These are phyloP conservation scores for Scheffersomyces stipitis DNA, from an alignment of 805 yeast genomes.

Conservation along the genomic window DNA sequence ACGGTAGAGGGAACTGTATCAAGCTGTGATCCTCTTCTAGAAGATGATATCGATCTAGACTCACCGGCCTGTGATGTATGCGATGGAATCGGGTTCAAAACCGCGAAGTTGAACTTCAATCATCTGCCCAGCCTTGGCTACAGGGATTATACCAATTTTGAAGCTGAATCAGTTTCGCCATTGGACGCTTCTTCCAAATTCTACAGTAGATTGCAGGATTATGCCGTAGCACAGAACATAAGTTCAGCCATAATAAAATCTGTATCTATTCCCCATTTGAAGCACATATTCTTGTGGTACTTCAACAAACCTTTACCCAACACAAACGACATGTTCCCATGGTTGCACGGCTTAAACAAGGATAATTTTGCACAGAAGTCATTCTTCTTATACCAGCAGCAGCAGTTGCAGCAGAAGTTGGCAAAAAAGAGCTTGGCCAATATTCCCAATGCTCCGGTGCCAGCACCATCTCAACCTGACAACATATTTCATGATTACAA, in stretches of 20 bases:
- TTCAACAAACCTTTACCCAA: slow-evolving; percentile 52
- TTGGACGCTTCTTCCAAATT: slow-evolving; percentile 6
- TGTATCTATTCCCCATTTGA: slow-evolving; percentile 10
- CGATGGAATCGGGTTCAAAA: slow-evolving; percentile 35
- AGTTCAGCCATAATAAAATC: slow-evolving; percentile 20
- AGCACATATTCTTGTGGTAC: slow-evolving; percentile 34
- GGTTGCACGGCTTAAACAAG: slow-evolving; percentile 80
- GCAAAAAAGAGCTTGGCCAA: background rate
- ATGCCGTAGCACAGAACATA: background rate
- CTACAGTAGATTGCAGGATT: slow-evolving; percentile 1
- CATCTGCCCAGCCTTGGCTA: too few species aligned
- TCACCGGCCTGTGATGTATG: slow-evolving; percentile 30
- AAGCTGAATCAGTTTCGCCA: slow-evolving; percentile 2
- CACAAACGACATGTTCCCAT: slow-evolving; percentile 74
- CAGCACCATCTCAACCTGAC: background rate
- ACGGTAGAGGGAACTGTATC: slow-evolving; percentile 4
- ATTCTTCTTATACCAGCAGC: slow-evolving; percentile 38
- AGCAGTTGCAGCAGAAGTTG: slow-evolving; percentile 7
- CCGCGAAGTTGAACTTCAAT: slow-evolving; percentile 31
- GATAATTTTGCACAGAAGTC: slow-evolving; percentile 54
- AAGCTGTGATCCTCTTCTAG: background rate
- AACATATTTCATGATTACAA: slow-evolving; percentile 8
- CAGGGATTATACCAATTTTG: background rate
- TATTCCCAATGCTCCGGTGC: background rate
- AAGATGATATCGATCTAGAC: slow-evolving; percentile 2